Conservation (phyloP, 2,329 filamentous ascomycete genomes). For the Ambrosiella xylebori region DNA sequence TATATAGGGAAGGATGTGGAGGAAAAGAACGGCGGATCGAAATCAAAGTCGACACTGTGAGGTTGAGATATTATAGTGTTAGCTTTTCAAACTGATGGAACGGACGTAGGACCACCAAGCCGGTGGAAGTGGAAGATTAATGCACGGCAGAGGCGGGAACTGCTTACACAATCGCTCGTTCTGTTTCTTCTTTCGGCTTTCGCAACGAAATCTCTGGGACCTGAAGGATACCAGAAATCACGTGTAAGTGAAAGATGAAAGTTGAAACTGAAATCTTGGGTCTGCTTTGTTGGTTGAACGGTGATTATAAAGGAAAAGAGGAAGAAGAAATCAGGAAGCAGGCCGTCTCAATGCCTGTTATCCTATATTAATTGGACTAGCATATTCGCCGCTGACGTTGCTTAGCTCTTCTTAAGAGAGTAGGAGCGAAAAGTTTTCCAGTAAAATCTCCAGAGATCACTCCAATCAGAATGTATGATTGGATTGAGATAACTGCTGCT, state of each 20-base stretch:
- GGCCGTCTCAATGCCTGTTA: background rate
- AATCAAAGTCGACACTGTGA: background rate
- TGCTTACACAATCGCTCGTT: conserved; percentile 2
- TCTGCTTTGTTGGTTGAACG: background rate
- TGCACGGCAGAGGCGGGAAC: background rate
- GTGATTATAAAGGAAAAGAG: conserved; percentile 4
- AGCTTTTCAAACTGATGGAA: background rate
- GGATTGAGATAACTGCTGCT: background rate
- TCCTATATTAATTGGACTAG: too few species aligned
- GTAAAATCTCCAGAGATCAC: background rate
- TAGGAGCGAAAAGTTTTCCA: conserved; percentile 5
- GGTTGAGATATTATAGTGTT: background rate
- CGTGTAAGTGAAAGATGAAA: background rate
- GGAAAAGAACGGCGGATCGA: conserved; percentile 1
- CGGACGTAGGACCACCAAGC: background rate
- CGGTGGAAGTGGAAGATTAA: background rate
- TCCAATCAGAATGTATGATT: background rate
- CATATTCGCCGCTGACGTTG: background rate
- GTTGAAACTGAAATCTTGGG: background rate
- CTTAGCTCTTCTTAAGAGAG: background rate
- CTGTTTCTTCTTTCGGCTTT: conserved; percentile 4
- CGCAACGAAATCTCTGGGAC: conserved; percentile 2
- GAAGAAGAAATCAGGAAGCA: background rate
- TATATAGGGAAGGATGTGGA: background rate
- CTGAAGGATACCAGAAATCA: background rate